Conservation (phyloP, 73 alveolate species). For the Paramecium caudatum region DNA sequence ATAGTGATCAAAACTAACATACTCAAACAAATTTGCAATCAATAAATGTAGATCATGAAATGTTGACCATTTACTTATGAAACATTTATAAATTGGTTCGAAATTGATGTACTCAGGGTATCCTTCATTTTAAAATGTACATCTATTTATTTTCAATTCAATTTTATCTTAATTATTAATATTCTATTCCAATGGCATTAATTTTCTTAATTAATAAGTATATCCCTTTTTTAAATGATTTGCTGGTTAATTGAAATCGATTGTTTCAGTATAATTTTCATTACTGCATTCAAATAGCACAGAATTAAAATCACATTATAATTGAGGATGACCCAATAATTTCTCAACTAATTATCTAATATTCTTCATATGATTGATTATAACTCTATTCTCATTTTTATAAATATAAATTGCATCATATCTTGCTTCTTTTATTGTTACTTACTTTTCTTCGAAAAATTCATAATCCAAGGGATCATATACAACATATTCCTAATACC, state of each 20-base stretch:
- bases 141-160: background rate
- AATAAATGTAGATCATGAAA: background rate
- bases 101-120: background rate
- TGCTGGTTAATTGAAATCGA: background rate
- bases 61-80: background rate
- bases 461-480: constrained; percentile 3
- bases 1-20: background rate
- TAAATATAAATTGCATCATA: constrained; percentile 27
- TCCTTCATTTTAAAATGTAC: background rate
- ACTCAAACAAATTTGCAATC: constrained; percentile 9
- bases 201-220: constrained; percentile 16
- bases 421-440: background rate
- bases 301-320: constrained; percentile 30
- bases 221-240: background rate
- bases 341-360: background rate
- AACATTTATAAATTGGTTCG: background rate
- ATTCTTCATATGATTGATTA: background rate
- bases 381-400: background rate
- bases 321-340: constrained; percentile 2
- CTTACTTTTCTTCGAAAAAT: background rate
- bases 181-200: background rate
- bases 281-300: constrained; percentile 1
- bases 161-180: background rate
- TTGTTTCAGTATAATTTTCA: constrained; percentile 14
- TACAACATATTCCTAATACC: background rate